phyloP scores from a whole-genome alignment of 2,329 filamentous ascomycete species.

The Drechmeria coniospora region DNA sequence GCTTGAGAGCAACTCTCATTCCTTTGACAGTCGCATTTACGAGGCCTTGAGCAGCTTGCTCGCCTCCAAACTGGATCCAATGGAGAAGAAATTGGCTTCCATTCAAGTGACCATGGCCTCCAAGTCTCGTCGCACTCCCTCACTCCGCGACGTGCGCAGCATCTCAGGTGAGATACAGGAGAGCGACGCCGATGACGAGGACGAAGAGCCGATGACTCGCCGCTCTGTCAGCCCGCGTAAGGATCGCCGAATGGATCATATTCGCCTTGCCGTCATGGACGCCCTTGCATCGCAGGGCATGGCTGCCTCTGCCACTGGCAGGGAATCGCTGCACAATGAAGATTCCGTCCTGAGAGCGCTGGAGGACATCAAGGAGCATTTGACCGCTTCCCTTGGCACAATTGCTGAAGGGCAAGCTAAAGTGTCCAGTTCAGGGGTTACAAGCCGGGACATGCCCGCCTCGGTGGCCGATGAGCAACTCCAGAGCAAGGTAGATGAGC shows the following conservation, averaged over 20 bases:
- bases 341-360: slow-evolving; percentile 51
- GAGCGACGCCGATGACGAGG: slow-evolving; percentile 90
- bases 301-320: slow-evolving; percentile 11
- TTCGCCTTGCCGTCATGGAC: slow-evolving; percentile 58
- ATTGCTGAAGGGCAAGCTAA: slow-evolving; percentile 25
- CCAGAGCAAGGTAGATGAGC: slow-evolving; percentile 37
- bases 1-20: slow-evolving; percentile 63
- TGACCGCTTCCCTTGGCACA: slow-evolving; percentile 9
- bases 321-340: slow-evolving; percentile 13
- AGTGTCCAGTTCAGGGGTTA: slow-evolving; percentile 27
- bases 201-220: slow-evolving; percentile 52
- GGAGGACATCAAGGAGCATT: slow-evolving; percentile 41
- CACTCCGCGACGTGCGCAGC: slow-evolving; percentile 45
- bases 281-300: slow-evolving; percentile 48
- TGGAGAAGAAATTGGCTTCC: slow-evolving; percentile 62
- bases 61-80: slow-evolving; percentile 59
- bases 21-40: slow-evolving; percentile 86
- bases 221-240: slow-evolving; percentile 64
- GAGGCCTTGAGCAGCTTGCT: slow-evolving; percentile 67
- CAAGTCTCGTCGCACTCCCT: slow-evolving; percentile 40
- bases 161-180: slow-evolving; percentile 55
- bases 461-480: slow-evolving; percentile 35
- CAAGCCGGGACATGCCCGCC: slow-evolving; percentile 34
- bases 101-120: slow-evolving; percentile 57
- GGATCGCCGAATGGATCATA: slow-evolving; percentile 70